Evolutionary conservation across 306 rosid species (phyloP).

Genomic region (Pyrus betulifolia): DNA sequence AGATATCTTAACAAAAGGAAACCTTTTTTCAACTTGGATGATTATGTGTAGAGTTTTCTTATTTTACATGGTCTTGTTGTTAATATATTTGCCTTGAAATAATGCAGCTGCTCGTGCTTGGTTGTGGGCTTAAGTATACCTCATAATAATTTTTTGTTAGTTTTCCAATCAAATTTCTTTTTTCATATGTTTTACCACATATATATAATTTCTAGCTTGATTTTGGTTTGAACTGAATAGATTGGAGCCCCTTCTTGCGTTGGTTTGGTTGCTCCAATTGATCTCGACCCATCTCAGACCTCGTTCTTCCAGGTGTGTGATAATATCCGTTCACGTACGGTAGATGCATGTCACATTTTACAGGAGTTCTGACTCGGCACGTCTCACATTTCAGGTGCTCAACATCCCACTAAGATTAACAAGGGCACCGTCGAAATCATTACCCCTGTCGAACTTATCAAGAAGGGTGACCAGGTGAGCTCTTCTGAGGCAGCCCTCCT

Average conservation of each 20-base stretch:
- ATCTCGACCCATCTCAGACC: constrained; percentile 86
- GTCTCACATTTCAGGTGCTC: constrained; percentile 40
- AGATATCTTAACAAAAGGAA: too few species aligned
- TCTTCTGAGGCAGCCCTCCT: constrained; percentile 92
- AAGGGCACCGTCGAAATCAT: constrained; percentile 91
- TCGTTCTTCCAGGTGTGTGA: constrained; percentile 79
- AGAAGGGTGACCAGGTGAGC: constrained; percentile 86
- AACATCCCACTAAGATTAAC: constrained; percentile 85
- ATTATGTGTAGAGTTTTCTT: too few species aligned
- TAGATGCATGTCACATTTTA: neutral
- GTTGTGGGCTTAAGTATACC: too few species aligned
- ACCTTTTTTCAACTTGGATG: too few species aligned
- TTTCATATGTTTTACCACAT: too few species aligned
- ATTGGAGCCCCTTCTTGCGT: constrained; percentile 98
- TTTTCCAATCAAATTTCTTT: too few species aligned
- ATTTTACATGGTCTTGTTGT: too few species aligned
- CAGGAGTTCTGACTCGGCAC: neutral
- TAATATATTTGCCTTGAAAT: too few species aligned
- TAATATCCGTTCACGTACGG: neutral
- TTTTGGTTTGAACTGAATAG: constrained; percentile 5
- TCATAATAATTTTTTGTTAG: too few species aligned
- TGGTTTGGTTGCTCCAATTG: constrained; percentile 90
- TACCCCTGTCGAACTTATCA: constrained; percentile 91
- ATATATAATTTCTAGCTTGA: neutral
- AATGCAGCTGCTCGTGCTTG: too few species aligned